Conservation (phyloP, 805 yeast species). For the Spencermartinsiella europaea region DNA sequence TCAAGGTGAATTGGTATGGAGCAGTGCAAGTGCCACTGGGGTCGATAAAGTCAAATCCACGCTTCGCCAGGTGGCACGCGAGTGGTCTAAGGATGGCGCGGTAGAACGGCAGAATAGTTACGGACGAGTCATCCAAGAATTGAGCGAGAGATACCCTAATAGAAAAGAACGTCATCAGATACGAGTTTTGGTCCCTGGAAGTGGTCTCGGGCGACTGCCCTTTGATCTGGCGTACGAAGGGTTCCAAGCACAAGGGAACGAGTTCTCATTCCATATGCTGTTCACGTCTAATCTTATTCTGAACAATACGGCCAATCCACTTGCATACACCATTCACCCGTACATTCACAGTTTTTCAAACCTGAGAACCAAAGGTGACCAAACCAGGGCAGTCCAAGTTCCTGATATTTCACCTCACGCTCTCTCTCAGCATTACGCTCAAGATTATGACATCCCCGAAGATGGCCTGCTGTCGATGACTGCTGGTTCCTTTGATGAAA, state of each 20-base stretch:
- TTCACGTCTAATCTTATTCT: constrained; percentile 40
- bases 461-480: constrained; percentile 54
- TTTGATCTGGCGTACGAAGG: constrained; percentile 50
- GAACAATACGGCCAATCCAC: constrained; percentile 14
- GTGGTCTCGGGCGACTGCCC: constrained; percentile 82
- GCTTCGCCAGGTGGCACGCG: constrained; percentile 66
- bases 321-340: constrained; percentile 28
- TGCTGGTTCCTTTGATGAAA: constrained; percentile 66
- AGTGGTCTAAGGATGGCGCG: constrained; percentile 60
- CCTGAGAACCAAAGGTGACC: constrained; percentile 46
- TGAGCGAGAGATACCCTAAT: constrained; percentile 33
- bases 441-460: constrained; percentile 14
- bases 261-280: constrained; percentile 76
- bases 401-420: constrained; percentile 32
- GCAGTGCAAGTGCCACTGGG: constrained; percentile 43
- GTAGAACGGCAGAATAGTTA: constrained; percentile 54
- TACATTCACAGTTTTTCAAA: constrained; percentile 66
- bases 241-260: constrained; percentile 65
- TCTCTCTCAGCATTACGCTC: constrained; percentile 15
- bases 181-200: constrained; percentile 72
- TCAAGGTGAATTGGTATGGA: constrained; percentile 11
- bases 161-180: constrained; percentile 21
- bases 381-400: constrained; percentile 42
- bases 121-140: constrained; percentile 44
- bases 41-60: constrained; percentile 54